Evolutionary conservation across 208 protist species (phyloP), one percentile per base, ranked within the genome.

Genomic region (Trypanosoma theileri): DNA sequence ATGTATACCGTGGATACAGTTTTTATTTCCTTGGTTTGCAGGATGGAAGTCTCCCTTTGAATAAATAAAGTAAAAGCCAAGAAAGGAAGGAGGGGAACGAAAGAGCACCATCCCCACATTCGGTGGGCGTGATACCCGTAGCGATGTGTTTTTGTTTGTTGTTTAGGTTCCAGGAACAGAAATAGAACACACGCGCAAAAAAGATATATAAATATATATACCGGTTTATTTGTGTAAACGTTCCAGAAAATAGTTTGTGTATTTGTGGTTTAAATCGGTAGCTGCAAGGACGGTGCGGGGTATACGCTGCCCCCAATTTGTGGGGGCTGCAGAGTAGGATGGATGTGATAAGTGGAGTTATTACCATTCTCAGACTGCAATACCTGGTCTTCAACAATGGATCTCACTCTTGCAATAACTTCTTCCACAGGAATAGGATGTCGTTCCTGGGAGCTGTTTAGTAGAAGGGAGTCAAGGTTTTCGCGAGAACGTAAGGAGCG

Each of bases 251-350:
- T 56, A 56, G n/a, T 35, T 26, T 12, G 17, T 22, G 1, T 56
- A 12, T 14, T 56, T 14, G n/a, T 31, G 24, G 51, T 44, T 71
- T 35, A 71, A 16, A 58, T 21, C 9, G 61, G 61, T 8, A 75
- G 22, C 24, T 35, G 54, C 26, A 75, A 28, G 1, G 69, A 56
- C 17, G 56, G 40, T 56, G 59, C 60, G 45, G 59, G 69, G 31
- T 19, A 63, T 3, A 63, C 45, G 31, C 62, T 59, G 0, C 62
- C 69, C 13, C 69, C 69, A 63, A 75, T 64, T 31, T 40, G 48
- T 14, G 69, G 69, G 35, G 55, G 8, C 3, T 53, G 62, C 14
- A 75, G 40, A 51, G 31, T 24, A 4, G 61, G 61, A 17, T 52
- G 62, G 12, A 69, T 48, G 3, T n/a, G 26, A 60, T 61, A 74